phyloP scores from a whole-genome alignment of 805 yeast genomes.

The Pichia nanzhaoensis region DNA sequence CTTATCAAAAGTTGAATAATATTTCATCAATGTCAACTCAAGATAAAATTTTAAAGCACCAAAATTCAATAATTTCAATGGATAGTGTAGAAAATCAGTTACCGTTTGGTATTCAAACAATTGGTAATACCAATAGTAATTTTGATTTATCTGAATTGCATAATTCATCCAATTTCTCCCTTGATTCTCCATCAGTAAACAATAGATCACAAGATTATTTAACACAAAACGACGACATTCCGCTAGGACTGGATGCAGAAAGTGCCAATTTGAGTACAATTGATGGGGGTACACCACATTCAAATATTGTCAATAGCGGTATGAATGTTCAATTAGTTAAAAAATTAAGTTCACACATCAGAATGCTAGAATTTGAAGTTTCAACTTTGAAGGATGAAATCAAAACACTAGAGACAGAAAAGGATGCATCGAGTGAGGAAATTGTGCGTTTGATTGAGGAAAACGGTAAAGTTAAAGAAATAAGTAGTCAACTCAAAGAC shows the following conservation, averaged over 20 bases:
- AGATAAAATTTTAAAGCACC: slow-evolving; percentile 17
- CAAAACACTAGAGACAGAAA: slow-evolving; percentile 44
- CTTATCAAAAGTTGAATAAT: slow-evolving; percentile 12
- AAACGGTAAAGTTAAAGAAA: slow-evolving; percentile 37
- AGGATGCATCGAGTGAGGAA: slow-evolving; percentile 63
- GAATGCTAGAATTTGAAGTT: slow-evolving; percentile 76
- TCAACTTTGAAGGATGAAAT: slow-evolving; percentile 59
- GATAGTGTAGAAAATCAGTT: slow-evolving; percentile 8
- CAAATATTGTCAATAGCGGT: slow-evolving; percentile 16
- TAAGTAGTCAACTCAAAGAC: slow-evolving; percentile 25
- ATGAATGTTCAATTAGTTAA: slow-evolving; percentile 56
- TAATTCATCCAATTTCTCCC: not conserved
- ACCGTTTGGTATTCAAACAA: slow-evolving; percentile 4
- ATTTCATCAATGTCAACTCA: slow-evolving; percentile 13
- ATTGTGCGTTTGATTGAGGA: slow-evolving; percentile 52
- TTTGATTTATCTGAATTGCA: not conserved
- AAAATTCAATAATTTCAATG: slow-evolving; percentile 14
- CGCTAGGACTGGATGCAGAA: slow-evolving; percentile 14
- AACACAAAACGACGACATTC: slow-evolving; percentile 9
- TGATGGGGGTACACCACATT: slow-evolving; percentile 5
- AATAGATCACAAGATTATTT: slow-evolving; percentile 1
- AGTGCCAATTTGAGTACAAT: slow-evolving; percentile 12
- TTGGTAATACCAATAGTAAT: not conserved
- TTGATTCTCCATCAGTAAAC: slow-evolving; percentile 3
- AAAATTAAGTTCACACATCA: slow-evolving; percentile 67